Base-by-base conservation (phyloP, 2,329 filamentous ascomycete genomes). In the Penicillium griseofulvum region DNA sequence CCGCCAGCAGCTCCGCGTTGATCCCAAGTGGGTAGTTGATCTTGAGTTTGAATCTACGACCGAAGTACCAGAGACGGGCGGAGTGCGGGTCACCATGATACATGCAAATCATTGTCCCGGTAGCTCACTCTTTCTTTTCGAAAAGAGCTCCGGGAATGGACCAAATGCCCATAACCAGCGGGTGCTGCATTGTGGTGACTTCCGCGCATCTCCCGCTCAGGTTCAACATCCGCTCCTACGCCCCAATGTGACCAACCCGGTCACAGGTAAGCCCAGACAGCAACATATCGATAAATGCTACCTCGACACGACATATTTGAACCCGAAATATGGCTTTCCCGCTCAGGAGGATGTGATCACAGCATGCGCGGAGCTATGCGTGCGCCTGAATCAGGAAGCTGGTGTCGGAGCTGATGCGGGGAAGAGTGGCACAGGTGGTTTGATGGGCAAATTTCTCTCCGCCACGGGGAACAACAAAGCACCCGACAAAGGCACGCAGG, bases 211-310 rank as follows among this genome's bases (percentile, higher is more conserved):
- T 70, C 86, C 88, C 44, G 87, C 85, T 24, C 94, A 99, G 67
- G 79, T 97, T 7, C 79, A 83, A 38, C 94, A 99, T 74, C 88
- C 91, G 1, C 80, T 94, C 0, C 79, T 99, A 4, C 86, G 85
- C 60, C 91, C 94, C 0, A 85, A 95, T 24, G 78, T 87, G 0
- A 65, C 87, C 16, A 89, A 96, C 65, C 78, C 81, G 2, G 77
- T 89, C 9, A 87, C 85, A 0, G 89, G 90, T 1, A 89, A 88
- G 70, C 78, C 77, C 1, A 86, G 80, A 55, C 88, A 94, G 67
- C 94, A 97, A 69, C 90, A 87, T 66, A 91, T 99, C 52, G 93
- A 99, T 67, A 86, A 93, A 28, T 97, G 94, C 76, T 99, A 99
- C 70, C 84, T 99, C 9, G 94, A 99, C 70, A 99, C 94, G 0